phyloP scores from a whole-genome alignment of 257 asterid genomes.

The Eustoma russellianum region DNA sequence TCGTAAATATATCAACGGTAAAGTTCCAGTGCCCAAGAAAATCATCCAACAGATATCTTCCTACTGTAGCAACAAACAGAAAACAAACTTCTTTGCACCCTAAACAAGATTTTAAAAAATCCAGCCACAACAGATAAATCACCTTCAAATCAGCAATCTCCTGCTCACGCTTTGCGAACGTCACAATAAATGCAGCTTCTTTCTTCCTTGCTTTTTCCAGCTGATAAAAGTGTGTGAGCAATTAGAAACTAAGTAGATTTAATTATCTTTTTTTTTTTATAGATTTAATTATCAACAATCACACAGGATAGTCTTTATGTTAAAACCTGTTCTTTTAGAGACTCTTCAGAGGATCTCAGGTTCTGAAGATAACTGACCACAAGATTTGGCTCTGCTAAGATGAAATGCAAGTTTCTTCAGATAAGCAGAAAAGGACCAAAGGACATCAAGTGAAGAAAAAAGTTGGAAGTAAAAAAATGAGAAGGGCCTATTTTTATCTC shows the following conservation, averaged over 20 bases:
- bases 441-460: not conserved
- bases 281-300: not conserved
- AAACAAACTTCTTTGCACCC: not conserved
- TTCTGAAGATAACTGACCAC: conserved; percentile 64
- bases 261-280: too few relatives aligned
- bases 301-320: conserved; percentile 1
- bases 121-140: conserved; percentile 8
- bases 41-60: not conserved
- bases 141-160: conserved; percentile 99
- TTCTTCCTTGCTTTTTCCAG: conserved; percentile 90
- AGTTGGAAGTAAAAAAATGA: not conserved
- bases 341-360: conserved; percentile 84
- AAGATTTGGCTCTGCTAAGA: conserved; percentile 47
- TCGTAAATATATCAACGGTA: not conserved
- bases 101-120: not conserved
- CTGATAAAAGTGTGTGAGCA: conserved; percentile 30
- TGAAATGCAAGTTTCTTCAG: not conserved
- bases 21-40: not conserved
- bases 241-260: not conserved
- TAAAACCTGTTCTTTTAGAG: conserved; percentile 84
- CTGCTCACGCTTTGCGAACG: conserved; percentile 96
- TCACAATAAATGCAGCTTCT: conserved; percentile 94
- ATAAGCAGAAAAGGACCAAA: not conserved
- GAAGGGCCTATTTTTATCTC: not conserved
- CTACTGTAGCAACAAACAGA: not conserved